Conservation (phyloP, 805 yeast species). For the Saccharomycopsis sp. region DNA sequence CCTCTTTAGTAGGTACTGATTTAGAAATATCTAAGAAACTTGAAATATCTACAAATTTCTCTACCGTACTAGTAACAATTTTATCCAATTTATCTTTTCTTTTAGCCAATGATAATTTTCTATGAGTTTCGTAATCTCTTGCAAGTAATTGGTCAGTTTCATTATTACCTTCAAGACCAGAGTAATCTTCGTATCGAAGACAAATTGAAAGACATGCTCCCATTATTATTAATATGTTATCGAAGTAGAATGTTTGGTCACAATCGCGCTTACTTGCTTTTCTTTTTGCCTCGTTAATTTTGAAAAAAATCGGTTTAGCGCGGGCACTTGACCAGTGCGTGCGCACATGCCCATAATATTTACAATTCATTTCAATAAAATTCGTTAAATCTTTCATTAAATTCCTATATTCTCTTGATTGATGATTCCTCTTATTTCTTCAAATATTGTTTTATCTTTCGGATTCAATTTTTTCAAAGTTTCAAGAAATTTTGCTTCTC, state of each 20-base stretch:
- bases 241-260: too few species aligned
- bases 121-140: constrained; percentile 1
- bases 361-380: too few species aligned
- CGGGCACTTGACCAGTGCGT: too few species aligned
- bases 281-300: too few species aligned
- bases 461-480: constrained; percentile 8
- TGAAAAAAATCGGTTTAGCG: too few species aligned
- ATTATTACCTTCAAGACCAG: background rate
- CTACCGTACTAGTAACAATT: constrained; percentile 9
- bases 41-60: constrained; percentile 11
- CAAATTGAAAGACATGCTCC: constrained; percentile 11
- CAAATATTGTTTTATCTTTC: constrained; percentile 4
- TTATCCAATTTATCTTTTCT: constrained; percentile 8
- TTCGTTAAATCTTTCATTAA: too few species aligned
- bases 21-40: constrained; percentile 2
- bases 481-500: constrained; percentile 4
- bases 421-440: constrained; percentile 6
- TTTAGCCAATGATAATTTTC: background rate
- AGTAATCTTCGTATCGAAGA: constrained; percentile 2
- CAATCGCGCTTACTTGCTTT: too few species aligned
- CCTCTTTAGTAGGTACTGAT: constrained; percentile 5
- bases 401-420: constrained; percentile 2
- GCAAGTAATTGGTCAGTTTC: constrained; percentile 1
- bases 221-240: constrained; percentile 3
- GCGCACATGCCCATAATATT: too few species aligned